phyloP scores from a whole-genome alignment of 139 green algal genomes.

The Chlorella sp. region DNA sequence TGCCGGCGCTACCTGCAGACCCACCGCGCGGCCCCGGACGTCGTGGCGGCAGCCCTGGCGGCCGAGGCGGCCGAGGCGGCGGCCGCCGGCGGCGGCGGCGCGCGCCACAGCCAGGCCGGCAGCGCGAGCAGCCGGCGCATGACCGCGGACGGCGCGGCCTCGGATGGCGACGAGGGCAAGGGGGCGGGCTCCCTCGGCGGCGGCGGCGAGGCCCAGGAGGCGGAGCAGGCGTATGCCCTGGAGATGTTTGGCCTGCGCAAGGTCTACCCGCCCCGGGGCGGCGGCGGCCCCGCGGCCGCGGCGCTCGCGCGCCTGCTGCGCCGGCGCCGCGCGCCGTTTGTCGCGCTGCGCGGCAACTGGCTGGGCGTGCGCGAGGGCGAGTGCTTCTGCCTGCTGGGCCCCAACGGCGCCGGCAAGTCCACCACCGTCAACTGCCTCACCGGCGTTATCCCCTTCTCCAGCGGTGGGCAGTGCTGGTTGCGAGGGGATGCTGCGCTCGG shows the following conservation, averaged over 20 bases:
- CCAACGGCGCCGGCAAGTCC: slow-evolving; percentile 67
- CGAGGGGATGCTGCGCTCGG: too few relatives aligned
- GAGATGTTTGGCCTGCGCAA: slow-evolving; percentile 74
- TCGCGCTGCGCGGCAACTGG: slow-evolving; percentile 48
- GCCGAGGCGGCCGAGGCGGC: background rate
- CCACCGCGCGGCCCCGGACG: too few relatives aligned
- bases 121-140: too few relatives aligned
- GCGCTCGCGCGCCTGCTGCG: background rate
- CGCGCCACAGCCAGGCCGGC: too few relatives aligned
- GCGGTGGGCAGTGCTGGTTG: slow-evolving; percentile 2
- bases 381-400: slow-evolving; percentile 66
- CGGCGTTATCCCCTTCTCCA: slow-evolving; percentile 37
- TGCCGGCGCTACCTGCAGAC: slow-evolving; percentile 9
- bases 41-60: too few relatives aligned
- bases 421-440: slow-evolving; percentile 69
- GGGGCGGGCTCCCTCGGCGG: background rate
- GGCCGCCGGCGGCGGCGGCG: background rate
- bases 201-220: slow-evolving; percentile 8
- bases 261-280: slow-evolving; percentile 35
- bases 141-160: too few relatives aligned
- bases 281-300: background rate
- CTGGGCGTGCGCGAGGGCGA: slow-evolving; percentile 50
- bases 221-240: slow-evolving; percentile 40
- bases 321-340: slow-evolving; percentile 19
- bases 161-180: background rate